A percentile compares a stretch with the other conserved stretches of the same genome.
phyloP scores from a whole-genome alignment of 768 basidiomycete species.

The Boletus sp. region DNA sequence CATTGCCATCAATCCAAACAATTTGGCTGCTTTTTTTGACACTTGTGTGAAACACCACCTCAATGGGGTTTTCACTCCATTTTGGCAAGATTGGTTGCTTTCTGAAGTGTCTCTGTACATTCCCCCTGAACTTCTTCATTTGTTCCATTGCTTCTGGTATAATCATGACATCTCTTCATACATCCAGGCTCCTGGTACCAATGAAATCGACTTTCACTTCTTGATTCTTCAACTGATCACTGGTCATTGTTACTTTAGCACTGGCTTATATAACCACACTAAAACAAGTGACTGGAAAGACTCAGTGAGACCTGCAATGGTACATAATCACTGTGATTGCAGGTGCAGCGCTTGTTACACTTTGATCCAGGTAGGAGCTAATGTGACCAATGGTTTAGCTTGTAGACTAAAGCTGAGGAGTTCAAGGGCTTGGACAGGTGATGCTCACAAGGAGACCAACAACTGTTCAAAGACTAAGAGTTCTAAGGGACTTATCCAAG shows the following conservation, averaged over 20 bases:
- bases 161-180: neutral
- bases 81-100: neutral
- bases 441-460: no score
- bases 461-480: no score
- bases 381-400: no score
- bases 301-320: neutral
- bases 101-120: neutral
- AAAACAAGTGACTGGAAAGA: neutral
- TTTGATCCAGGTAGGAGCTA: no score
- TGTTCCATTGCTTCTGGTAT: neutral
- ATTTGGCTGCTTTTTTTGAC: neutral
- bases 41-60: neutral
- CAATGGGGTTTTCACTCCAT: neutral
- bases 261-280: neutral
- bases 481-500: no score
- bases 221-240: neutral
- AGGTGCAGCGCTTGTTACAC: neutral
- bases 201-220: neutral
- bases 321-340: neutral
- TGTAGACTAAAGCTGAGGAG: no score
- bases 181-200: neutral
- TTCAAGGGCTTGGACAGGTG: no score
- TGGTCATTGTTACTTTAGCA: neutral
- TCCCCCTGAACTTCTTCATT: neutral
- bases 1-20: neutral